Evolutionary conservation across 768 basidiomycete species (phyloP).

Genomic region (Amanita pseudoporphyria): DNA sequence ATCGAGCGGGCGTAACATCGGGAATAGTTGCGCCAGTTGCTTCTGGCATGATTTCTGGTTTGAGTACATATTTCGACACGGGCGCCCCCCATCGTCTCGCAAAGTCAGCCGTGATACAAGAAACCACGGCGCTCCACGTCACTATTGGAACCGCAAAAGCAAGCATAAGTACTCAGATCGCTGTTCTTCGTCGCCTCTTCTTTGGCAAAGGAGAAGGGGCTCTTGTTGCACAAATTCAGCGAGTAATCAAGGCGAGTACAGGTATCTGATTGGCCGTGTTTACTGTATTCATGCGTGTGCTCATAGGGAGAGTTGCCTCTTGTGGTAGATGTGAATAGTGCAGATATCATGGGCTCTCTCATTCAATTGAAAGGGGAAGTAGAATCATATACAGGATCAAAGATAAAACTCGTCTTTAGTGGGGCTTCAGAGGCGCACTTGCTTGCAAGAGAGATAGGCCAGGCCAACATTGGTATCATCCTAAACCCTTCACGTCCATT

Average conservation of each 20-base stretch:
- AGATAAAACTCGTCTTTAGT: constrained; percentile 38
- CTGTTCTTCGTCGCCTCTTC: constrained; percentile 44
- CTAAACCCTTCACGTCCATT: constrained; percentile 56
- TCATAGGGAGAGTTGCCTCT: constrained; percentile 46
- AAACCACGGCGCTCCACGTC: constrained; percentile 54
- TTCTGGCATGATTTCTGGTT: constrained; percentile 40
- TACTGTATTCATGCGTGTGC: background rate
- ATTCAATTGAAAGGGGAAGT: constrained; percentile 56
- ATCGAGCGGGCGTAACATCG: constrained; percentile 53
- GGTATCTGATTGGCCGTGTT: background rate
- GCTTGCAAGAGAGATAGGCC: constrained; percentile 62
- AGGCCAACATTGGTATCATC: constrained; percentile 63
- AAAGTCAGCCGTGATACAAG: constrained; percentile 48
- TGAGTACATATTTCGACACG: constrained; percentile 50
- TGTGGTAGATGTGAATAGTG: constrained; percentile 52
- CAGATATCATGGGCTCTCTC: constrained; percentile 61
- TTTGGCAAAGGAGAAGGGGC: constrained; percentile 28
- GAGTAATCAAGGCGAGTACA: constrained; percentile 33
- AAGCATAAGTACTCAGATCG: constrained; percentile 64
- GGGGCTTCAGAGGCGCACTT: constrained; percentile 64
- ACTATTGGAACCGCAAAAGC: constrained; percentile 30
- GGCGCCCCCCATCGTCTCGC: constrained; percentile 46
- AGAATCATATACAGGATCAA: constrained; percentile 30
- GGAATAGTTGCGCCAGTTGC: constrained; percentile 48
- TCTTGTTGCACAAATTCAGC: constrained; percentile 29